Base-by-base conservation (phyloP, 441 rosid genomes). In the Viola pubescens region DNA sequence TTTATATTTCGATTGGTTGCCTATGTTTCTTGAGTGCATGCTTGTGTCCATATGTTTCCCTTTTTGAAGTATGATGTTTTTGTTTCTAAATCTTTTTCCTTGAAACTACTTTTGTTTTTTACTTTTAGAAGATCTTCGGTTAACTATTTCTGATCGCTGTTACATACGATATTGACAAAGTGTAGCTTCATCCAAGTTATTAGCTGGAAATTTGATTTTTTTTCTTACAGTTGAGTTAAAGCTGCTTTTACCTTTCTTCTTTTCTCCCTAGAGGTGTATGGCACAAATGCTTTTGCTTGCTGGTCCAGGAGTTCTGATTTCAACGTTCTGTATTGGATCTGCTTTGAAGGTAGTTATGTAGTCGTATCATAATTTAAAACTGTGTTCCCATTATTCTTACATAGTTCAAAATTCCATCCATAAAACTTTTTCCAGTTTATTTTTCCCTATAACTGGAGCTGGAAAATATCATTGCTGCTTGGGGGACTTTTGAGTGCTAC, bases 401-500 rank as follows among this genome's bases (percentile, higher is more conserved):
- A 48, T 38, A 44, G 37, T 44, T 8, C 14, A 48, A 42, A 38
- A 7, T 59, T 39, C 37, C 58, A 65, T 45, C 59, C 62, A 37
- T 48, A 64, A 44, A 62, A 4, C 19, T 47, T 69, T 39, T 66
- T 74, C 75, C 88, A 92, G 98, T 67, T 92, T 38, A 70, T 74
- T 70, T 86, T 92, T 72, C 98, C 98, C 41, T 92, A 85, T 65
- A 55, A 78, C 52, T 89, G 98, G 97, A 85, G 71, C 58, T 92
- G 97, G 98, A 89, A 76, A 79, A 84, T 83, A 47, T 85, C 96
- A 13, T 73, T 91, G 77, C 75, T 91, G 79, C 95, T 91, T 62
- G 98, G 96, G 53, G 96, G 91, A 52, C 96, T 88, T 68, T 61
- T 88, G 70, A 86, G 96, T 75, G 95, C 95, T 61, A 89, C 98